phyloP scores from a whole-genome alignment of 495 filamentous ascomycete species.

The Pseudotulostoma volvatum region DNA sequence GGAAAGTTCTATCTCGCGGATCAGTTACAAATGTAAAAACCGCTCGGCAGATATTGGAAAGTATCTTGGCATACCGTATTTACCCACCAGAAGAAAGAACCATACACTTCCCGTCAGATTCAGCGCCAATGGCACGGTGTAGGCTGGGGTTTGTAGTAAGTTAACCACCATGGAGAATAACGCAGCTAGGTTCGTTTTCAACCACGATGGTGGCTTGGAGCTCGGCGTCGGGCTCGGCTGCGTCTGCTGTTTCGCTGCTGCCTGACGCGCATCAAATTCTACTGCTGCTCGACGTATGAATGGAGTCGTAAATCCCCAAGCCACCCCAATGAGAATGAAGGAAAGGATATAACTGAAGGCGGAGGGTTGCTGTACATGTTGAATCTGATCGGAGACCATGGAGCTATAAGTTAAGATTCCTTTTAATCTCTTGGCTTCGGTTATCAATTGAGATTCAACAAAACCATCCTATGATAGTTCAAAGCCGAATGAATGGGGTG shows the following conservation, averaged over 20 bases:
- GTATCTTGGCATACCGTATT: slow-evolving; percentile 50
- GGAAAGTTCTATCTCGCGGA: slow-evolving; percentile 52
- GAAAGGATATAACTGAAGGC: slow-evolving; percentile 66
- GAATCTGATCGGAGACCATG: no score
- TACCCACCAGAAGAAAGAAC: slow-evolving; percentile 91
- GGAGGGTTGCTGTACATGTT: no score
- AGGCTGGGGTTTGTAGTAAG: slow-evolving; percentile 61
- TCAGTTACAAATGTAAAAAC: slow-evolving; percentile 2
- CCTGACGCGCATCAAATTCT: slow-evolving; percentile 38
- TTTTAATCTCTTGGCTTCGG: no score
- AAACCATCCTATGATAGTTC: no score
- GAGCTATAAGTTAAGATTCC: no score
- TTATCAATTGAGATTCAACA: no score
- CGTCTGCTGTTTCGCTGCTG: slow-evolving; percentile 10
- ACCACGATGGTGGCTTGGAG: slow-evolving; percentile 1
- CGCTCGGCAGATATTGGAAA: slow-evolving; percentile 4
- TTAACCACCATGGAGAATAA: slow-evolving; percentile 60
- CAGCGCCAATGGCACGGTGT: slow-evolving; percentile 69
- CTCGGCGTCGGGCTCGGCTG: slow-evolving; percentile 6
- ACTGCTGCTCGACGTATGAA: slow-evolving; percentile 44
- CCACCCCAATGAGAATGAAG: slow-evolving; percentile 80
- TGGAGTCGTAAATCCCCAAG: slow-evolving; percentile 56
- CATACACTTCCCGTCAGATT: slow-evolving; percentile 92
- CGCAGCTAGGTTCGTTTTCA: slow-evolving; percentile 37
- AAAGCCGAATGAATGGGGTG: no score